Percentiles rank a stretch among this genome's conserved stretches.
Evolutionary conservation across 2,329 filamentous ascomycete species (phyloP).

Genomic region (Tolypocladium sp.): DNA sequence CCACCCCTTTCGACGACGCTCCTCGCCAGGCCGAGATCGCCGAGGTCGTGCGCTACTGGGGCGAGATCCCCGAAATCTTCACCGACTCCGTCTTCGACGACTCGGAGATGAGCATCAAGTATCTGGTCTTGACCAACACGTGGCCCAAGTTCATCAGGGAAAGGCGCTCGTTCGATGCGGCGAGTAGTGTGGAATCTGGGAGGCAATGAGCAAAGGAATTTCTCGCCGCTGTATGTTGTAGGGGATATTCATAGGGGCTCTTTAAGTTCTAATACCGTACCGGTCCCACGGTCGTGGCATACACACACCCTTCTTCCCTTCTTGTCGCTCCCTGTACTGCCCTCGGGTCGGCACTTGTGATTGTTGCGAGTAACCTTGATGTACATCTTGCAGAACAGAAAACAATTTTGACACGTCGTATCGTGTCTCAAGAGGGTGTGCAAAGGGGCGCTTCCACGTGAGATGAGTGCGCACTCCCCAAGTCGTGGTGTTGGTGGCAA

Average conservation of each 20-base stretch:
- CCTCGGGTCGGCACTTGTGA: background rate
- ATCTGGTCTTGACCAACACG: constrained; percentile 60
- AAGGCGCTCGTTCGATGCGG: constrained; percentile 20
- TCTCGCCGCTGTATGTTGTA: background rate
- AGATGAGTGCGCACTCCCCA: background rate
- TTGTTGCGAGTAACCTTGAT: background rate
- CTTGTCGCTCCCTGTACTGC: background rate
- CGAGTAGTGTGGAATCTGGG: constrained; percentile 6
- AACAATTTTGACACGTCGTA: background rate
- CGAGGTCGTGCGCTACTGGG: constrained; percentile 24
- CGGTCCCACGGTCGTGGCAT: background rate
- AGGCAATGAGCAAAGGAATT: background rate
- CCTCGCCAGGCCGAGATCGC: constrained; percentile 11
- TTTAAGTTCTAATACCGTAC: background rate
- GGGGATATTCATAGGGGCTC: background rate
- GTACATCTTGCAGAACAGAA: background rate
- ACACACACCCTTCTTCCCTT: background rate
- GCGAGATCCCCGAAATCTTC: constrained; percentile 42
- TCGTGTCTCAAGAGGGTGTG: background rate
- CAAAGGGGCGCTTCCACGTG: background rate
- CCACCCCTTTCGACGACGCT: constrained; percentile 32
- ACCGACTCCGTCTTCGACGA: constrained; percentile 47
- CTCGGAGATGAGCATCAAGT: constrained; percentile 53
- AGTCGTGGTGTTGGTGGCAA: background rate
- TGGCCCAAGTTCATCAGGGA: constrained; percentile 53